Evolutionary conservation across 2,329 filamentous ascomycete genomes (phyloP).

Genomic region (Dothidotthia symphoricarpi): DNA sequence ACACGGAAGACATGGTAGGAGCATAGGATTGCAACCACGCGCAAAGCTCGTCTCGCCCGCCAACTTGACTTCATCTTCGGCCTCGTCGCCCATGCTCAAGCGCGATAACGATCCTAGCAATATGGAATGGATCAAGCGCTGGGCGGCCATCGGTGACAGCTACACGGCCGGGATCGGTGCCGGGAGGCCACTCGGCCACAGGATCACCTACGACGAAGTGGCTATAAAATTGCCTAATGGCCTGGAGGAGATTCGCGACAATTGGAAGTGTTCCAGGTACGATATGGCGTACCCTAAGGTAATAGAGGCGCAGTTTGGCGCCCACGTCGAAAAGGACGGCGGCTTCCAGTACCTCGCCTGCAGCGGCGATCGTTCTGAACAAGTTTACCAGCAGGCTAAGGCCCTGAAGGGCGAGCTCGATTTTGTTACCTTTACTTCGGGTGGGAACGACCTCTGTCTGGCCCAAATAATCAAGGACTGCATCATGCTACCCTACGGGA

Average conservation of each 20-base stretch:
- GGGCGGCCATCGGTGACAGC: conserved; percentile 5
- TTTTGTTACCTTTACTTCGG: conserved; percentile 4
- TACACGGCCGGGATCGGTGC: conserved; percentile 4
- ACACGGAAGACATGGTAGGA: too few relatives aligned
- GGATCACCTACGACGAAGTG: background rate
- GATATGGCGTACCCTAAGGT: conserved; percentile 6
- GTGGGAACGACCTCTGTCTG: conserved; percentile 3
- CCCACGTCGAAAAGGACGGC: conserved; percentile 3
- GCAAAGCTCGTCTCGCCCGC: background rate
- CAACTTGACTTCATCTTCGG: background rate
- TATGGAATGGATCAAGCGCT: conserved; percentile 5
- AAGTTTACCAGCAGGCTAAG: conserved; percentile 2
- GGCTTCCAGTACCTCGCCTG: conserved; percentile 7
- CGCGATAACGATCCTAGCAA: background rate
- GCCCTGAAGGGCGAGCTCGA: conserved; percentile 3
- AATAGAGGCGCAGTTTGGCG: conserved; percentile 4
- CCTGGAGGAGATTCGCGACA: background rate
- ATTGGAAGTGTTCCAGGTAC: conserved; percentile 4
- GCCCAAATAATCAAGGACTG: conserved; percentile 1
- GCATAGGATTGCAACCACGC: too few relatives aligned
- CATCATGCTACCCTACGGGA: conserved; percentile 5
- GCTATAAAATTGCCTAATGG: background rate
- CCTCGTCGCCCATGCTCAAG: background rate
- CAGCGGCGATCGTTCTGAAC: conserved; percentile 5
- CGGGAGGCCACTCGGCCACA: conserved; percentile 1